Evolutionary conservation across 495 filamentous ascomycete genomes (phyloP), one percentile per base, ranked within the genome.

Genomic region (Oleoguttula mirabilis): DNA sequence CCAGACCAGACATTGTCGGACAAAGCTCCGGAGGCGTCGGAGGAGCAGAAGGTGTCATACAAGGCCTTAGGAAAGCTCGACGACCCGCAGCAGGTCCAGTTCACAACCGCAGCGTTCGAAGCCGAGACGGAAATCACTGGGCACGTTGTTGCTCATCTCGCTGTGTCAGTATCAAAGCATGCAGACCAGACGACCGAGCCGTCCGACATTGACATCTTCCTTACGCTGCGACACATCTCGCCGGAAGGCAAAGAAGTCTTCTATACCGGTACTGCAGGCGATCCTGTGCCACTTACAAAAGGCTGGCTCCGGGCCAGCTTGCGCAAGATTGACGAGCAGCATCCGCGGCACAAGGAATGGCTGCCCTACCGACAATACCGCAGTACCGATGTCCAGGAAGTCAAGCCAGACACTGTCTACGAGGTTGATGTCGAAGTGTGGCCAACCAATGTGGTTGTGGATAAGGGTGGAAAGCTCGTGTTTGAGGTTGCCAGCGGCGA

Each of bases 371-470:
- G 77, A 5, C 64, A 78, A n/a, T 80, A 81, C 48, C 59, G 66
- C 42, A 71, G 66, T 12, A 70, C 57, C 0, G 77, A 80, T 41
- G 69, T 71, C 3, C 64, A 65, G 23, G 63, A 64, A 11, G 71
- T 80, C 0, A 62, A 70, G 20, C 60, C 66, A 0, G 70, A 68
- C 0, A 67, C 73, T 43, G 66, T 80, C 3, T 81, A 82, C 44
- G 54, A 55, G 0, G 73, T 81, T 0, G 77, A 80, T 48, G 65
- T 82, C 8, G 78, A 82, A 60, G 54, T 81, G 3, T 81, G 77
- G 78, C 78, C 78, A 12, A 81, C 75, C 0, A 79, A 79, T 54
- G 73, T 79, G 0, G 66, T 82, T 4, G 67, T 78, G 11, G 67
- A 66, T 33, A 59, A 63, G 32, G 73, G 74, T 0, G 66, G 63